These are phyloP conservation scores for Prosopis cineraria DNA, from an alignment of 306 rosid genomes.

Conservation along the genomic window DNA sequence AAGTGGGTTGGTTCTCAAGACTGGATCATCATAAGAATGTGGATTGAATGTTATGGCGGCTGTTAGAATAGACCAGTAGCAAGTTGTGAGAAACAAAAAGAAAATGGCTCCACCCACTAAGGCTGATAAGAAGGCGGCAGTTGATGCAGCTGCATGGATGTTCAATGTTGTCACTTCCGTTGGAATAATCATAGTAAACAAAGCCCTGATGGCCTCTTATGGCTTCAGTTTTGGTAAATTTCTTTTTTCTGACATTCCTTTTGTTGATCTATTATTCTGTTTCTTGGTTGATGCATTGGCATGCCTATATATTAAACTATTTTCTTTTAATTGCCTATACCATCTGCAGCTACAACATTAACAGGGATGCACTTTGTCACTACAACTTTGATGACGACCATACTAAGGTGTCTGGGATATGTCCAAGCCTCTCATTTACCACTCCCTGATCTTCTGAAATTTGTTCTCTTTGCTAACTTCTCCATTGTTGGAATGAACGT, in stretches of 20 bases:
- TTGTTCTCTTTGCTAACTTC: slow-evolving; percentile 78
- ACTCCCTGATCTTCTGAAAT: slow-evolving; percentile 65
- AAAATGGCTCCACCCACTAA: slow-evolving; percentile 63
- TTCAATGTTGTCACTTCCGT: slow-evolving; percentile 86
- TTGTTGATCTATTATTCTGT: slow-evolving; percentile 11
- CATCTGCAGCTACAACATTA: slow-evolving; percentile 73
- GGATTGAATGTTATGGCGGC: slow-evolving; percentile 36
- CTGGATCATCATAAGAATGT: slow-evolving; percentile 13
- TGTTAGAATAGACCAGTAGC: slow-evolving; percentile 32
- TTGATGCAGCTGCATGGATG: slow-evolving; percentile 83
- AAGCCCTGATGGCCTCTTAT: slow-evolving; percentile 83
- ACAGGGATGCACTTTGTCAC: slow-evolving; percentile 82
- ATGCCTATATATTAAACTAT: background rate
- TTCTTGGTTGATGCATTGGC: background rate
- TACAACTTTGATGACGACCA: slow-evolving; percentile 67
- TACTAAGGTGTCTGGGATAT: slow-evolving; percentile 70
- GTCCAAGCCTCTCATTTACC: slow-evolving; percentile 76
- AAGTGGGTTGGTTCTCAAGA: slow-evolving; percentile 1
- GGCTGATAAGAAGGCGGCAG: slow-evolving; percentile 74
- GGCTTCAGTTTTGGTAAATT: slow-evolving; percentile 83
- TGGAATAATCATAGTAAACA: slow-evolving; percentile 83
- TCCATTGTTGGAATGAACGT: slow-evolving; percentile 92
- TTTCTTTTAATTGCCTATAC: slow-evolving; percentile 16
- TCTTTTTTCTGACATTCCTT: background rate
- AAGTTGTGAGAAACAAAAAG: slow-evolving; percentile 24